phyloP scores from a whole-genome alignment of 2,329 filamentous ascomycete species.

The Microcyclospora pomicola region DNA sequence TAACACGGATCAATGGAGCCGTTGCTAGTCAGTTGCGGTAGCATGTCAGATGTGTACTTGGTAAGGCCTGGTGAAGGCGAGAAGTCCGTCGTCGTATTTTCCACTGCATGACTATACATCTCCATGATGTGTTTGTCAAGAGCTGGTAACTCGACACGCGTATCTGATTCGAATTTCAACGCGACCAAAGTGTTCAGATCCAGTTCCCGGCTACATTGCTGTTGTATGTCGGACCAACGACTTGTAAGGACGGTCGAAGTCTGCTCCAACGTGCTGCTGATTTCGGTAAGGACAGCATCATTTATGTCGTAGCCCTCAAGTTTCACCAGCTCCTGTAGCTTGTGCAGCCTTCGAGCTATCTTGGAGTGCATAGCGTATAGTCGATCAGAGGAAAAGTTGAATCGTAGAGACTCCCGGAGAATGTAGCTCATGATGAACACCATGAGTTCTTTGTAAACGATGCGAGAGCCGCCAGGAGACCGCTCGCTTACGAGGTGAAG shows the following conservation, averaged over 20 bases:
- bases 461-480: slow-evolving; percentile 18
- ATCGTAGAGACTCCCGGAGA: slow-evolving; percentile 14
- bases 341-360: slow-evolving; percentile 12
- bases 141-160: slow-evolving; percentile 3
- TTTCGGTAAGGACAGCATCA: not conserved
- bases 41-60: not conserved
- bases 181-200: not conserved
- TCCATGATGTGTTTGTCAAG: slow-evolving; percentile 10
- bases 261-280: slow-evolving; percentile 1
- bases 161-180: slow-evolving; percentile 10
- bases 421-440: slow-evolving; percentile 40
- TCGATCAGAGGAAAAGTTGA: slow-evolving; percentile 2
- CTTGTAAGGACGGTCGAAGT: not conserved
- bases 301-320: no score
- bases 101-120: slow-evolving; percentile 1
- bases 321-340: slow-evolving; percentile 6
- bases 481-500: slow-evolving; percentile 32
- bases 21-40: slow-evolving; percentile 6
- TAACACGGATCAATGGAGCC: slow-evolving; percentile 1
- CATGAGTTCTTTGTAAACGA: slow-evolving; percentile 14
- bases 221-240: slow-evolving; percentile 5
- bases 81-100: slow-evolving; percentile 2
- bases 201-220: not conserved
- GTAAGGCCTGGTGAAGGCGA: slow-evolving; percentile 4
- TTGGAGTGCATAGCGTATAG: slow-evolving; percentile 14